These are phyloP conservation scores for Annulohypoxylon moriforme DNA, from an alignment of 495 filamentous ascomycete genomes.

Conservation along the genomic window DNA sequence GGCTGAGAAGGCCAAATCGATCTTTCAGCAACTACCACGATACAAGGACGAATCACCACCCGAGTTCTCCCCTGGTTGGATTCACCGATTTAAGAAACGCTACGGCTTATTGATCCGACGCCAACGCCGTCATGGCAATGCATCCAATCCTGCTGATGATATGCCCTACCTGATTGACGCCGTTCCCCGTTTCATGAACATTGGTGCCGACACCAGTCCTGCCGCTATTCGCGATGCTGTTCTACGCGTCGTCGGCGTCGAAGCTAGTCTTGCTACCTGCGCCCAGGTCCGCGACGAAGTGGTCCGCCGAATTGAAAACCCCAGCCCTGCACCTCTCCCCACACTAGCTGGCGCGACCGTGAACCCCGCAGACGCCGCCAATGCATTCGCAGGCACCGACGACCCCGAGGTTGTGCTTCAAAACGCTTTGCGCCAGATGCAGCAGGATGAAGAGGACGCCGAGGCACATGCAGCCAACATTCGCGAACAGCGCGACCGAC, in stretches of 20 bases:
- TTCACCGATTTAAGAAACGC: conserved; percentile 65
- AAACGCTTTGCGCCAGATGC: conserved; percentile 60
- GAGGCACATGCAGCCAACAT: conserved; percentile 58
- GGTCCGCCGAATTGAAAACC: conserved; percentile 56
- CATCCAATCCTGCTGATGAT: conserved; percentile 57
- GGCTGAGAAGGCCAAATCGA: conserved; percentile 62
- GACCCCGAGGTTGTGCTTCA: conserved; percentile 63
- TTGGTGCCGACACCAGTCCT: conserved; percentile 58
- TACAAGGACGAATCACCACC: conserved; percentile 62
- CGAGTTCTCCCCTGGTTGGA: conserved; percentile 66
- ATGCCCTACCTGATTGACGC: conserved; percentile 62
- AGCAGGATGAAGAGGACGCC: conserved; percentile 62
- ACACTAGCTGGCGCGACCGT: conserved; percentile 41
- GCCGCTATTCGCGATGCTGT: conserved; percentile 60
- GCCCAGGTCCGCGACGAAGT: conserved; percentile 63
- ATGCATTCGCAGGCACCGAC: conserved; percentile 49
- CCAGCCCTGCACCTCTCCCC: conserved; percentile 37
- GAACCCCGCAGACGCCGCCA: conserved; percentile 37
- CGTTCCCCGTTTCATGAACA: conserved; percentile 60
- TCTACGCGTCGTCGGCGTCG: conserved; percentile 59
- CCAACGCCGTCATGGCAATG: conserved; percentile 58
- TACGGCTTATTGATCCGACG: conserved; percentile 62
- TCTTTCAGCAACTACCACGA: conserved; percentile 60
- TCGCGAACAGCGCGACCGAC: conserved; percentile 58
- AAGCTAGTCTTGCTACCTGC: conserved; percentile 58